Conservation (phyloP, 257 asterid genomes). For the Jaltomata sinuosa region DNA sequence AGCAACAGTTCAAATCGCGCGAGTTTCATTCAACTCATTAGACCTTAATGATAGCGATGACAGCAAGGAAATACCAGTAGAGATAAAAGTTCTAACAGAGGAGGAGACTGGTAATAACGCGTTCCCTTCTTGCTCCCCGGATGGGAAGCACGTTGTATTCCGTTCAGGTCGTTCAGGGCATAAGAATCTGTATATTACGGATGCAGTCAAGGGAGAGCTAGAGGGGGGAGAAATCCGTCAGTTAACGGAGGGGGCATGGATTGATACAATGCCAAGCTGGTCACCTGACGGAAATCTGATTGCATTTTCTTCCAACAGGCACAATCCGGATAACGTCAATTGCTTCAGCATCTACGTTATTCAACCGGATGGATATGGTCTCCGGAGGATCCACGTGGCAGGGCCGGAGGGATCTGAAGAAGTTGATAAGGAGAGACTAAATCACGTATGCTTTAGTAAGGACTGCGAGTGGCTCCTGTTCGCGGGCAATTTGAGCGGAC, state of each 20-base stretch:
- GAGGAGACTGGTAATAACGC: slow-evolving; percentile 75
- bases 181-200: slow-evolving; percentile 59
- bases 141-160: slow-evolving; percentile 57
- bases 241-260: slow-evolving; percentile 70
- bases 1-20: slow-evolving; percentile 57
- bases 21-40: slow-evolving; percentile 44
- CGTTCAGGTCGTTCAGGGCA: slow-evolving; percentile 78
- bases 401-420: slow-evolving; percentile 25
- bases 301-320: slow-evolving; percentile 78
- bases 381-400: slow-evolving; percentile 38
- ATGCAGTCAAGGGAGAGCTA: slow-evolving; percentile 50
- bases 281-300: slow-evolving; percentile 76
- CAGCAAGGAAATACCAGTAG: slow-evolving; percentile 19
- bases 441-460: slow-evolving; percentile 76
- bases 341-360: slow-evolving; percentile 50
- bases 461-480: slow-evolving; percentile 72
- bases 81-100: slow-evolving; percentile 49
- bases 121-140: slow-evolving; percentile 75
- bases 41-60: slow-evolving; percentile 10
- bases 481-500: slow-evolving; percentile 58
- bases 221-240: slow-evolving; percentile 44
- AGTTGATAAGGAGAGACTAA: slow-evolving; percentile 56
- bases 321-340: slow-evolving; percentile 28
- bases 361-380: slow-evolving; percentile 43
- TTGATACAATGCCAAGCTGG: slow-evolving; percentile 93